Base-by-base conservation (phyloP, 345 rosid genomes). In the Boechera retrofracta region DNA sequence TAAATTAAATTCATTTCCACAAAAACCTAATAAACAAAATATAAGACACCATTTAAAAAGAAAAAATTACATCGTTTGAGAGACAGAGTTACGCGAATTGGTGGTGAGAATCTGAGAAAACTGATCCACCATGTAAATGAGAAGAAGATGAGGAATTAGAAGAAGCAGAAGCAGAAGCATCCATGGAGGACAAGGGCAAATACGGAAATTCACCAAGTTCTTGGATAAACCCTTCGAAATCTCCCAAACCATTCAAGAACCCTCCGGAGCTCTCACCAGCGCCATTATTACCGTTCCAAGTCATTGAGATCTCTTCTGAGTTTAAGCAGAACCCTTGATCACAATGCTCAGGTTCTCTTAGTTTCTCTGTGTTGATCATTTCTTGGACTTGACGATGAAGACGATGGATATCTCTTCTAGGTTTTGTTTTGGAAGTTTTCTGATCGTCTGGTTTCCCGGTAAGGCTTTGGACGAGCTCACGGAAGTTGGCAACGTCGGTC, bases 391-490 rank as follows among this genome's bases (percentile, higher is more conserved):
- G 76, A 54, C 64, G 75, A 54, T 44, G 61, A 58, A 33, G 64
- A 69, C 61, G 74, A 60, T 47, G 69, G 21, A 12, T 6, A 21
- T 73, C 72, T 69, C 75, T 71, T 74, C 72, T 67, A 28, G 78
- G 72, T 8, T 71, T 75, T 21, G 77, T 57, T 42, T 56, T 79
- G 68, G 71, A 44, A 73, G 29, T 56, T 75, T 63, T 73, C 42
- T 62, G 74, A 45, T 61, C 72, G 9, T 85, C 33, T 42, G 97
- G 97, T 73, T 91, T 92, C 9, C 98, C 98, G 0, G 99, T 95
- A 71, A 95, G 97, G 69, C 89, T 81, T 56, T 92, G 99, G 7
- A 95, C 99, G 36, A 95, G 82, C 75, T 91, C 98, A 51, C 96
- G 76, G 78, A 95, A 95, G 86, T 88, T 92, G 6, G 87, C 91